These are phyloP conservation scores for Cladosporium cucumerinum DNA, from an alignment of 2,329 filamentous ascomycete genomes.

Conservation along the genomic window DNA sequence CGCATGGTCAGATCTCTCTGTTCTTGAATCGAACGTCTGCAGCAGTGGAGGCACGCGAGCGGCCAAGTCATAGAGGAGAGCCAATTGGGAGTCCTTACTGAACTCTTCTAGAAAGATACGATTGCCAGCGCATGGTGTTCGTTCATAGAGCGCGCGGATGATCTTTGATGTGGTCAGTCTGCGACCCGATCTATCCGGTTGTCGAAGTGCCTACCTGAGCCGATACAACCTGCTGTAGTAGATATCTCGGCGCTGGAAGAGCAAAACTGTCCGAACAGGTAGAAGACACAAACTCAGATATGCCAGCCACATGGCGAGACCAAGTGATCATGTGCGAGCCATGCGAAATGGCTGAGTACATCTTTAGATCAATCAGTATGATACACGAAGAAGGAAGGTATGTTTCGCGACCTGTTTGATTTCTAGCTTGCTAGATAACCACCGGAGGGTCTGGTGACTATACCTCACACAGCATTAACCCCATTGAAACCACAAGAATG, in stretches of 20 bases:
- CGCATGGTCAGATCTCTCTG: not conserved
- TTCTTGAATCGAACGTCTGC: not conserved
- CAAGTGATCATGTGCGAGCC: not conserved
- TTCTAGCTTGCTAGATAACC: too few species aligned
- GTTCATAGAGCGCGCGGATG: not conserved
- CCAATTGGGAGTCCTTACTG: not conserved
- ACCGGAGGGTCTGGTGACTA: not conserved
- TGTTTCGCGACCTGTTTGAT: not conserved
- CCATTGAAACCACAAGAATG: not conserved
- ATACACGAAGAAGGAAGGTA: not conserved
- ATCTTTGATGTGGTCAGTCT: not conserved
- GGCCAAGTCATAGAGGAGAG: not conserved
- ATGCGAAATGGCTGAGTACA: not conserved
- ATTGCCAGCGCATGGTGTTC: not conserved
- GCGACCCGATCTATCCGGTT: not conserved
- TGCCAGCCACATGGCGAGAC: not conserved
- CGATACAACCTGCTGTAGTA: not conserved
- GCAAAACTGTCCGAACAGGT: too few species aligned
- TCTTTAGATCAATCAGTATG: not conserved
- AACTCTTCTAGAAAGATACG: not conserved
- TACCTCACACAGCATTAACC: not conserved
- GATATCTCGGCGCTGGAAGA: not conserved
- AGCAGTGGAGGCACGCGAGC: not conserved
- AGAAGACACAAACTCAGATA: not conserved
- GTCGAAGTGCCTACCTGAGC: not conserved